A percentile compares a stretch with the other conserved stretches of the same genome.
Evolutionary conservation across 139 green algal genomes (phyloP).

Genomic region (Parachlorella kessleri): DNA sequence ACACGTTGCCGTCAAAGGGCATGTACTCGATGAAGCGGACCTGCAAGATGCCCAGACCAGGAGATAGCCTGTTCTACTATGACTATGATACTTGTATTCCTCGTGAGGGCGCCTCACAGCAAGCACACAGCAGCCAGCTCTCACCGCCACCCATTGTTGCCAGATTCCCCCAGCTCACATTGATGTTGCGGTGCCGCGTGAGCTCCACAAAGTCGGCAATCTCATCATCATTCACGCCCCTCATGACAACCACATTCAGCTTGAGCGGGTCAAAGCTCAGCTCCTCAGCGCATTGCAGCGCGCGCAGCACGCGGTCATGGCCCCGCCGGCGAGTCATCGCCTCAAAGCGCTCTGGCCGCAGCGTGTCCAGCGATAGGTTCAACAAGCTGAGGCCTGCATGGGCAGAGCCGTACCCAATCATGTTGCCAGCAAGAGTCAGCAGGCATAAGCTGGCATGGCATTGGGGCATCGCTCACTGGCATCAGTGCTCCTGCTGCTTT

Average conservation of each 20-base stretch:
- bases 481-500: too few relatives aligned
- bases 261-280: slow-evolving; percentile 88
- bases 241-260: slow-evolving; percentile 98
- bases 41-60: neutral
- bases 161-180: slow-evolving; percentile 63
- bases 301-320: slow-evolving; percentile 74
- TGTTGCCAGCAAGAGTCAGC: too few relatives aligned
- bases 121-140: neutral
- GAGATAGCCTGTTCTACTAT: too few relatives aligned
- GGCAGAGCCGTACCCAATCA: too few relatives aligned
- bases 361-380: slow-evolving; percentile 97
- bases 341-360: slow-evolving; percentile 88
- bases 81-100: too few relatives aligned
- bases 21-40: slow-evolving; percentile 99
- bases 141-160: neutral
- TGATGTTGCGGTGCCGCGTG: slow-evolving; percentile 81
- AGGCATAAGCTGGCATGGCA: too few relatives aligned
- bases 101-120: too few relatives aligned
- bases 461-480: too few relatives aligned
- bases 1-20: slow-evolving; percentile 99
- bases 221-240: slow-evolving; percentile 97
- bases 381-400: slow-evolving; percentile 79
- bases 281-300: slow-evolving; percentile 76
- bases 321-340: slow-evolving; percentile 84
- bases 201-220: slow-evolving; percentile 94